Evolutionary conservation across 805 yeast genomes (phyloP).

Genomic region (Grigorovia transvaalensis): DNA sequence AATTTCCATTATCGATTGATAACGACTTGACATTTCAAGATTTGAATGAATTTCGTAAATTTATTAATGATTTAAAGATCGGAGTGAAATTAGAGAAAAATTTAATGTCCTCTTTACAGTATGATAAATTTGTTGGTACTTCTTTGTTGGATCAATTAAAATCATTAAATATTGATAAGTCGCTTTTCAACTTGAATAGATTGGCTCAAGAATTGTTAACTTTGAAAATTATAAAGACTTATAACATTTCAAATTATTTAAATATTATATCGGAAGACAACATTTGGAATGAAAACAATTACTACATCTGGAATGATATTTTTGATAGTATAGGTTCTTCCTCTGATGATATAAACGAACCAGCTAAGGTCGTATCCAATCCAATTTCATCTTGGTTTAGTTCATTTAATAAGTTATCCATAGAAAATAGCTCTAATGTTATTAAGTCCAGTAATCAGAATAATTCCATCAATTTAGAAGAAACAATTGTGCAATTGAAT

Average conservation of each 20-base stretch:
- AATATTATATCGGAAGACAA: not conserved
- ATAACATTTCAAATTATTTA: not conserved
- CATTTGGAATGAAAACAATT: constrained; percentile 5
- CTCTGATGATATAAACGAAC: not conserved
- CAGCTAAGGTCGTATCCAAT: not conserved
- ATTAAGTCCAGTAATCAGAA: not conserved
- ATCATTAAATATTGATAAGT: constrained; percentile 16
- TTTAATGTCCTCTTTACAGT: constrained; percentile 20
- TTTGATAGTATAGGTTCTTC: constrained; percentile 1
- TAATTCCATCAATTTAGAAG: not conserved
- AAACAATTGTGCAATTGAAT: constrained; percentile 12
- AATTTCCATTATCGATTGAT: constrained; percentile 10
- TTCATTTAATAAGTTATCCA: not conserved
- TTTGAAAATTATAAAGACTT: constrained; percentile 15
- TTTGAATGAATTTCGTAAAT: constrained; percentile 11
- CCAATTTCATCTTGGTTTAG: not conserved
- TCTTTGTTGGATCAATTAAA: constrained; percentile 19
- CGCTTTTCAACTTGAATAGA: constrained; percentile 25
- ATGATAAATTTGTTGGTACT: constrained; percentile 21
- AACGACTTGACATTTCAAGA: constrained; percentile 9
- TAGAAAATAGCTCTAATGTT: not conserved
- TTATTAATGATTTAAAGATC: constrained; percentile 7
- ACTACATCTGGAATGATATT: constrained; percentile 11
- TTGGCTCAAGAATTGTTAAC: constrained; percentile 26
- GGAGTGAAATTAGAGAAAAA: constrained; percentile 17